These are phyloP conservation scores for Lindgomyces ingoldianus DNA, from an alignment of 495 filamentous ascomycete genomes.

Conservation along the genomic window DNA sequence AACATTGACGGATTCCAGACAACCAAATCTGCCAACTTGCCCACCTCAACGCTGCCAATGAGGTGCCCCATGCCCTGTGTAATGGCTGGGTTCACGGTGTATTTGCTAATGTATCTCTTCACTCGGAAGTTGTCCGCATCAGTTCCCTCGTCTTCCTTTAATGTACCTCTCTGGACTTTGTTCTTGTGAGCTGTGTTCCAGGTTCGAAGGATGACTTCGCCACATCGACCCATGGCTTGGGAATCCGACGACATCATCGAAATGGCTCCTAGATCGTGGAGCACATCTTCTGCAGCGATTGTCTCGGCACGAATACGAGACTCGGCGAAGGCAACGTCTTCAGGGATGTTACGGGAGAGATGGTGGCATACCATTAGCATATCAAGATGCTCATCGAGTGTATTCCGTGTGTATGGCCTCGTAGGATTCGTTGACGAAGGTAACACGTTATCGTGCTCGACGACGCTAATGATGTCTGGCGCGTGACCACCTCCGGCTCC, in stretches of 20 bases:
- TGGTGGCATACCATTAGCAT: constrained; percentile 99
- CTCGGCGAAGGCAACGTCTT: constrained; percentile 96
- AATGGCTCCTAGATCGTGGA: constrained; percentile 94
- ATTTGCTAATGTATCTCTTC: constrained; percentile 92
- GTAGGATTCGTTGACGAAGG: constrained; percentile 94
- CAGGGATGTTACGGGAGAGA: constrained; percentile 84
- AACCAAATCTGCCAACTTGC: constrained; percentile 90
- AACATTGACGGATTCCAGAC: constrained; percentile 86
- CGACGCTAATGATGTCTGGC: constrained; percentile 93
- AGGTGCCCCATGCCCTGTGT: constrained; percentile 92
- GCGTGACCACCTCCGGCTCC: constrained; percentile 96
- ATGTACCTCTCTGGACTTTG: constrained; percentile 76
- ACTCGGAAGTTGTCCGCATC: constrained; percentile 91
- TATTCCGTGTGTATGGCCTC: constrained; percentile 88
- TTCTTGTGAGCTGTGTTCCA: constrained; percentile 99
- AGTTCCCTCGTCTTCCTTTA: constrained; percentile 77
- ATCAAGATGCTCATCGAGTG: constrained; percentile 94
- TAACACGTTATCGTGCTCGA: constrained; percentile 88
- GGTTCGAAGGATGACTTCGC: constrained; percentile 90
- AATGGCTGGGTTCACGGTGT: constrained; percentile 94
- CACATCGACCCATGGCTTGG: constrained; percentile 96
- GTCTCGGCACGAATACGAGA: constrained; percentile 93
- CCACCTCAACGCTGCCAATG: constrained; percentile 83
- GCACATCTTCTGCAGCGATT: constrained; percentile 95
- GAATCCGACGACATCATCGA: constrained; percentile 98